These are phyloP conservation scores for Calocybe indica DNA, from an alignment of 768 basidiomycete species.

Conservation along the genomic window DNA sequence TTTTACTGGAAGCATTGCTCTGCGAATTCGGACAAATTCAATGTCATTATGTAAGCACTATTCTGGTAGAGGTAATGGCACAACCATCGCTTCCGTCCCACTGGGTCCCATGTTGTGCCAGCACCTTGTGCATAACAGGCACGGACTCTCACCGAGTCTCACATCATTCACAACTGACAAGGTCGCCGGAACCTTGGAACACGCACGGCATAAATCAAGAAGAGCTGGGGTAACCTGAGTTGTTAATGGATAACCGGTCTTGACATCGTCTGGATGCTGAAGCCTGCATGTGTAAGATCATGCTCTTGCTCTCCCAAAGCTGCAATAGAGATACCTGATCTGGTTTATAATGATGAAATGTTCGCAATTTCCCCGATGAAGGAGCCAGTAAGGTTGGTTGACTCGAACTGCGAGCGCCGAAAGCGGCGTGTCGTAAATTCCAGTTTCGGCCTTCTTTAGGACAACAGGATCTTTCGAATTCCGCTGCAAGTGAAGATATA, in stretches of 20 bases:
- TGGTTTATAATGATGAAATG: constrained; percentile 72
- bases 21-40: not conserved
- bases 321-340: constrained; percentile 45
- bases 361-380: constrained; percentile 79
- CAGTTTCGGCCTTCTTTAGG: constrained; percentile 32
- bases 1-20: constrained; percentile 5
- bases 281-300: constrained; percentile 32
- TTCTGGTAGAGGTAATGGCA: constrained; percentile 34
- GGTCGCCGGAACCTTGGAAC: constrained; percentile 63
- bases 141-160: constrained; percentile 74
- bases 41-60: not conserved
- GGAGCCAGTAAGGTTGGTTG: constrained; percentile 76
- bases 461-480: constrained; percentile 21
- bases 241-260: constrained; percentile 60
- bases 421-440: constrained; percentile 44
- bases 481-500: constrained; percentile 20
- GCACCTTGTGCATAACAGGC: constrained; percentile 65
- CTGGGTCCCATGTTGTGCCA: constrained; percentile 63
- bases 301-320: not conserved
- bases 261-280: constrained; percentile 50
- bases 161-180: constrained; percentile 66
- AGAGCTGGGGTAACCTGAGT: constrained; percentile 57
- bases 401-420: constrained; percentile 53
- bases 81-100: constrained; percentile 43
- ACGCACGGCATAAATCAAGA: constrained; percentile 62